Base-by-base conservation (phyloP, 2,329 filamentous ascomycete genomes). In the Claviceps sorghi region DNA sequence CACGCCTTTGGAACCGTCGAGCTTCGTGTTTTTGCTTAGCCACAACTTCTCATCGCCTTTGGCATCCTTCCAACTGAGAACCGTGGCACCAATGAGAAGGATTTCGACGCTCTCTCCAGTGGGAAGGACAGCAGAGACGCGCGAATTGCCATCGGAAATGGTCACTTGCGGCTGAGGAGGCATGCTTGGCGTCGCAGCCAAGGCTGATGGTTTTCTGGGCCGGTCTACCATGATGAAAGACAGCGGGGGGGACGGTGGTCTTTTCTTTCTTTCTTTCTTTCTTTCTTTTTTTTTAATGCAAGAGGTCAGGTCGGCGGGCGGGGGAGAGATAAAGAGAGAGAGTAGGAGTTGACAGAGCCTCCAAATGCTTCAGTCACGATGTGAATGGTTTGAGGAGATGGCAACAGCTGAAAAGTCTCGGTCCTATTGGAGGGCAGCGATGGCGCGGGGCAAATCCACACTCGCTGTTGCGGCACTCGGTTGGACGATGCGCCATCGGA, bases 51-150 rank as follows among this genome's bases (percentile, higher is more conserved):
- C 90, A 52, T 80, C 72, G 48, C 86, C 86, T 53, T 78, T 74
- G 54, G 82, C 78, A 64, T 86, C 84, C 75, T 93, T 95, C 93
- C 93, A 98, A 69, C 86, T 93, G 54, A 86, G 82, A 48, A 98
- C 85, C 1, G 90, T 97, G 11, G 93, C 93, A 54, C 93, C 93
- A 63, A 86, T 86, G n/a, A 97, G 80, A 55, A 95, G 75, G 40
- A 98, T 76, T 58, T 88, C 83, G 59, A 95, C 80, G 52, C 81
- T 87, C 71, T 97, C 90, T 59, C 91, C 90, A 0, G 88, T 86
- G 41, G 89, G 87, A 44, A 97, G 79, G 32, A 77, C 78, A 36
- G 91, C 91, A n/a, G 79, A 78, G 50, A 97, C 83, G 55, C 80
- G 80, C 54, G 78, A 78, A 67, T 82, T 82, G 64, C 81, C 80